A percentile compares a stretch with the other conserved stretches of the same genome.
These are phyloP conservation scores for Candida piceae DNA, from an alignment of 805 yeast genomes.

Conservation along the genomic window DNA sequence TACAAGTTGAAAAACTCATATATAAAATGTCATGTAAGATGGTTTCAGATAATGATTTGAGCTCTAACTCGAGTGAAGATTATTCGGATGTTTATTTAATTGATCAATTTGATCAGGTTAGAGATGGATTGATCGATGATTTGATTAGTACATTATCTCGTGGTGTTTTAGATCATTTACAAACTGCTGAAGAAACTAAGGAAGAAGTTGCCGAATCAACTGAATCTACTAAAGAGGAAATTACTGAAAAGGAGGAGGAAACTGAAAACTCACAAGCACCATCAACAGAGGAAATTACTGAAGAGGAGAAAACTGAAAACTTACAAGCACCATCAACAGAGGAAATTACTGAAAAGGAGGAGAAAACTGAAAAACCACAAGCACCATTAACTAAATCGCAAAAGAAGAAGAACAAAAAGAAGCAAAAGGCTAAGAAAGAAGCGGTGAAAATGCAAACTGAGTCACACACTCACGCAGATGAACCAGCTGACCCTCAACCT, in stretches of 20 bases:
- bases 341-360: background rate
- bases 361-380: background rate
- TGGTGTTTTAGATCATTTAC: too few species aligned
- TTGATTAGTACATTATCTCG: constrained; percentile 5
- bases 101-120: constrained; percentile 12
- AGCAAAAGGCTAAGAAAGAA: background rate
- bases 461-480: too few species aligned
- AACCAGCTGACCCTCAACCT: too few species aligned
- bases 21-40: constrained; percentile 16
- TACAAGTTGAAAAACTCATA: constrained; percentile 18
- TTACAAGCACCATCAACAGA: too few species aligned
- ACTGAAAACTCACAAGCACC: background rate
- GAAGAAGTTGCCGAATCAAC: too few species aligned
- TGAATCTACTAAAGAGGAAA: background rate
- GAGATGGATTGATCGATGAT: constrained; percentile 10
- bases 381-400: too few species aligned
- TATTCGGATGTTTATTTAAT: constrained; percentile 26
- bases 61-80: too few species aligned
- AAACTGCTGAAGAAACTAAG: too few species aligned
- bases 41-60: constrained; percentile 7
- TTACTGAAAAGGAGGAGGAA: background rate
- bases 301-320: background rate
- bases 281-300: background rate
- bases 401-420: constrained; percentile 2
- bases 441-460: too few species aligned